Percentiles rank a stretch among this genome's conserved stretches.
Conservation (phyloP, 148 eudicot species). For the Diospyros lotus region DNA sequence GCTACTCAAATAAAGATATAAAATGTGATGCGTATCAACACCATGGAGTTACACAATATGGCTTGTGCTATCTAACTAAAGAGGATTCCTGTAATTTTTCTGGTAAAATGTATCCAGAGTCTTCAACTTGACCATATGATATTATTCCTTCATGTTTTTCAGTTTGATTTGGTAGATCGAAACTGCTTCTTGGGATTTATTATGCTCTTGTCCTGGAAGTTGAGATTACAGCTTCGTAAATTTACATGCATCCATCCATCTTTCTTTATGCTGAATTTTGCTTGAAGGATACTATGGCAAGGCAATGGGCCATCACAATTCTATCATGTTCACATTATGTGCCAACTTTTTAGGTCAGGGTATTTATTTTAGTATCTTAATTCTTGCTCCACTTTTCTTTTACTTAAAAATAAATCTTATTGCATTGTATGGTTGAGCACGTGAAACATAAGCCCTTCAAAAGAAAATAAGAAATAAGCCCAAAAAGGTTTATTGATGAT, state of each 20-base stretch:
- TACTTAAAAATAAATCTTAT: background rate
- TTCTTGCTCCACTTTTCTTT: background rate
- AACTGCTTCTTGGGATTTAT: background rate
- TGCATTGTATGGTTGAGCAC: conserved; percentile 4
- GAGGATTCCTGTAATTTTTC: background rate
- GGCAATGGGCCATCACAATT: background rate
- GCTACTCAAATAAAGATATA: background rate
- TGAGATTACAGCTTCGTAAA: background rate
- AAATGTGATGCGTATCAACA: background rate
- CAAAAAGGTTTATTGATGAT: background rate
- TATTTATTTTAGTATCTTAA: background rate
- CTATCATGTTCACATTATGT: background rate
- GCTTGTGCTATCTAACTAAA: background rate
- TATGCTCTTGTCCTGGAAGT: background rate
- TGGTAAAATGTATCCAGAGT: background rate
- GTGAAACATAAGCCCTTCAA: background rate
- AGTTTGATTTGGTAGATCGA: conserved; percentile 1
- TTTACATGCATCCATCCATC: background rate
- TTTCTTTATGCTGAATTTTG: background rate
- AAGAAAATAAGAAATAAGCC: background rate
- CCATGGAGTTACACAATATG: background rate
- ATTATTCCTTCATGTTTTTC: background rate
- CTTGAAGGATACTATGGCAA: background rate
- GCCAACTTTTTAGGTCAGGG: background rate
- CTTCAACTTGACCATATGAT: background rate